These are phyloP conservation scores for Dendrobium huoshanense DNA, from an alignment of 106 monocot genomes.

Conservation along the genomic window DNA sequence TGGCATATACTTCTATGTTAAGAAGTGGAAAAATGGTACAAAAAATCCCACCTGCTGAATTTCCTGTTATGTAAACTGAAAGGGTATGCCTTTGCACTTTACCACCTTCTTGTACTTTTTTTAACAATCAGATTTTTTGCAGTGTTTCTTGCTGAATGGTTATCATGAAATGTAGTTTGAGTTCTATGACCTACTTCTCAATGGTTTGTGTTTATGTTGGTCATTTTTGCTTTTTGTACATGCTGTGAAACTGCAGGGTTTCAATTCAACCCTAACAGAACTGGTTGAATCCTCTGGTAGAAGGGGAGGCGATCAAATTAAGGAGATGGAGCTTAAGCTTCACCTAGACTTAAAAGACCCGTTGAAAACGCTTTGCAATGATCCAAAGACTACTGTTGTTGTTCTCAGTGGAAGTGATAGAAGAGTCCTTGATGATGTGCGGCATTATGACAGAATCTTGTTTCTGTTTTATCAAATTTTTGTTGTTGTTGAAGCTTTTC, in stretches of 20 bases:
- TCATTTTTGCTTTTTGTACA: neutral
- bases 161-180: neutral
- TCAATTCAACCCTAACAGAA: constrained; percentile 92
- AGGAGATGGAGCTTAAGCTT: constrained; percentile 98
- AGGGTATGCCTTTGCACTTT: neutral
- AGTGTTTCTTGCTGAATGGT: neutral
- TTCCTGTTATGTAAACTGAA: neutral
- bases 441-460: neutral
- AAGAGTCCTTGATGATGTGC: constrained; percentile 91
- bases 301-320: constrained; percentile 98
- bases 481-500: neutral
- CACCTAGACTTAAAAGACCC: constrained; percentile 81
- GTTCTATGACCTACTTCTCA: neutral
- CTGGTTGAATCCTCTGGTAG: constrained; percentile 85
- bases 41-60: neutral
- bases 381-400: constrained; percentile 78
- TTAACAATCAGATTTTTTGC: neutral
- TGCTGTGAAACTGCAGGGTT: constrained; percentile 45
- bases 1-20: neutral
- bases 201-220: neutral
- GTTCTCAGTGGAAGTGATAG: constrained; percentile 96
- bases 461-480: neutral
- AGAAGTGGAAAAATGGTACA: neutral
- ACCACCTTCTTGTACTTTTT: neutral
- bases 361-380: constrained; percentile 62